Conservation (phyloP, 2,329 filamentous ascomycete species). For the Calonectria pseudoreteaudii region DNA sequence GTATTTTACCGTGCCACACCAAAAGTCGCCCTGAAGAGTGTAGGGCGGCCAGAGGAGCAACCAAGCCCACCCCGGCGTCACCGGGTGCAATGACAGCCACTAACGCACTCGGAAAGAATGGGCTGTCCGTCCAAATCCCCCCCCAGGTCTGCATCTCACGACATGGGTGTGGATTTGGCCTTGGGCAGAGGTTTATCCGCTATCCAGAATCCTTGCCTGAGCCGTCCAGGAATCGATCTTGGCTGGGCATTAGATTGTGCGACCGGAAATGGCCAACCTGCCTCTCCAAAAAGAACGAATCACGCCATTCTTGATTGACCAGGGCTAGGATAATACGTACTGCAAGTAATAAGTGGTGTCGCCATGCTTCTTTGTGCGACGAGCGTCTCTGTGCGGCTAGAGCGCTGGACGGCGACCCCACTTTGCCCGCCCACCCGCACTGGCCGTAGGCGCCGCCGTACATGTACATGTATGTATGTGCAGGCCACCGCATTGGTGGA, state of each 20-base stretch:
- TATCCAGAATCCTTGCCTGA: background rate
- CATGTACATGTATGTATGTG: no score
- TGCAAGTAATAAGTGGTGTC: background rate
- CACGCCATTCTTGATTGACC: background rate
- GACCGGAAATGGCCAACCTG: background rate
- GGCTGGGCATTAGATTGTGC: background rate
- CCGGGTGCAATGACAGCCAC: background rate
- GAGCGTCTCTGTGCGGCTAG: no score
- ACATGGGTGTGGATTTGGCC: background rate
- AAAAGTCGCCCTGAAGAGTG: background rate
- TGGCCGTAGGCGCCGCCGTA: no score
- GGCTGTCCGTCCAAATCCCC: background rate
- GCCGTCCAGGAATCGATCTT: background rate
- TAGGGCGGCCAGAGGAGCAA: background rate
- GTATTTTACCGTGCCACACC: background rate
- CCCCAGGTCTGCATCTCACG: background rate
- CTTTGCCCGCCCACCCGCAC: no score
- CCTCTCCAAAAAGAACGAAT: background rate
- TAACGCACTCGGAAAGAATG: background rate
- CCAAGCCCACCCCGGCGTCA: background rate
- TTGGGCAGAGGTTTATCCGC: background rate
- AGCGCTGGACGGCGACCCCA: no score
- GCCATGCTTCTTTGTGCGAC: background rate
- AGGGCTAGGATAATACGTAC: no score
- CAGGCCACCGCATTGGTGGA: no score